A percentile compares a stretch with the other conserved stretches of the same genome.
Evolutionary conservation across 176 grass and related monocot species (phyloP).

Genomic region (Oryza australiensis): DNA sequence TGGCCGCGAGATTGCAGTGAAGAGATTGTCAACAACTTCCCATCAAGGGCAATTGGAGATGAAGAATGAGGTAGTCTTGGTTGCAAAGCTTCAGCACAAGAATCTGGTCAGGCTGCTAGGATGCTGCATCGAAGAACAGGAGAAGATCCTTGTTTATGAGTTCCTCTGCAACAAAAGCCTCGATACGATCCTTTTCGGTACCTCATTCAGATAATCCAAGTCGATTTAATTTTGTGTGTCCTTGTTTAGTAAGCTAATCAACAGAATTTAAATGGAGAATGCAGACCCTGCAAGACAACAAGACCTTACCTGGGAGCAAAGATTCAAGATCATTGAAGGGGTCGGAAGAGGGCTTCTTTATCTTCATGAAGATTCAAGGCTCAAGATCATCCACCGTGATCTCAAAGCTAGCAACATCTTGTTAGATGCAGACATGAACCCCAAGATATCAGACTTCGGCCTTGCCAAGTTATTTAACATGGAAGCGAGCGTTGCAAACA

Average conservation of each 20-base stretch:
- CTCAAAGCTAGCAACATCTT: conserved; percentile 59
- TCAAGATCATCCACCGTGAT: conserved; percentile 55
- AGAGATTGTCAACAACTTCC: conserved; percentile 45
- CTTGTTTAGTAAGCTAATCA: background rate
- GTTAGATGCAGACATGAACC: conserved; percentile 50
- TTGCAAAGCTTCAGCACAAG: conserved; percentile 64
- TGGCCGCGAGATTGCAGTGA: conserved; percentile 56
- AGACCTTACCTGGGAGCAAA: conserved; percentile 31
- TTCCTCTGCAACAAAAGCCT: conserved; percentile 53
- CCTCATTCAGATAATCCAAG: background rate
- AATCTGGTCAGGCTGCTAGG: conserved; percentile 54
- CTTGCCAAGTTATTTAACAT: conserved; percentile 51
- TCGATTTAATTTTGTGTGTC: background rate
- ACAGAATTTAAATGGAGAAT: background rate
- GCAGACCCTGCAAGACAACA: conserved; percentile 32
- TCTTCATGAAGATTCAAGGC: conserved; percentile 64
- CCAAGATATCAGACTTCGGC: conserved; percentile 69
- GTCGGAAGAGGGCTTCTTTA: conserved; percentile 54
- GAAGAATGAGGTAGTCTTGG: conserved; percentile 46
- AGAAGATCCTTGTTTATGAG: conserved; percentile 62
- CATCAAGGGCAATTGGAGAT: conserved; percentile 44
- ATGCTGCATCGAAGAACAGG: conserved; percentile 45
- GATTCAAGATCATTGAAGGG: conserved; percentile 59
- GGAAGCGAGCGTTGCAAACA: conserved; percentile 40
- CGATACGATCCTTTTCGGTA: conserved; percentile 52